Conservation (phyloP, 768 basidiomycete genomes). For the Lyophyllum decastes region DNA sequence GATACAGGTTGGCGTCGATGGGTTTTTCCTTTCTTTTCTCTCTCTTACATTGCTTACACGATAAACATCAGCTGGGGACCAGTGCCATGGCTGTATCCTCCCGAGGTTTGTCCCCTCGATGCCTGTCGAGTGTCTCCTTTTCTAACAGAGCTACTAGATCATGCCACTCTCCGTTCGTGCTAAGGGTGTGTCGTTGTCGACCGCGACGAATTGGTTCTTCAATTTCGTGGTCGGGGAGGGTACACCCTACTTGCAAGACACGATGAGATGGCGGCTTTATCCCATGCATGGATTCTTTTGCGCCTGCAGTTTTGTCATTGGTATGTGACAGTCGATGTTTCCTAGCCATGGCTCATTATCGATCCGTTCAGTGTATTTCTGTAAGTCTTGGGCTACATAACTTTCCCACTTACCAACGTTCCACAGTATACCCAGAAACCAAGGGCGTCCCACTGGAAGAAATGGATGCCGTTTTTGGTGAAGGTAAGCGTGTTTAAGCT, state of each 20-base stretch:
- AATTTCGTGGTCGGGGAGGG: slow-evolving; percentile 89
- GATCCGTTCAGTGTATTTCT: slow-evolving; percentile 59
- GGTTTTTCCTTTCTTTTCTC: not conserved
- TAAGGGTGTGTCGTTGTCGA: slow-evolving; percentile 94
- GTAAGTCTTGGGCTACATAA: slow-evolving; percentile 37
- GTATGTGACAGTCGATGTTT: slow-evolving; percentile 33
- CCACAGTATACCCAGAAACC: slow-evolving; percentile 80
- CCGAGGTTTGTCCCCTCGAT: slow-evolving; percentile 54
- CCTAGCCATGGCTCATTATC: not conserved
- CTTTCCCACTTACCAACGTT: slow-evolving; percentile 8
- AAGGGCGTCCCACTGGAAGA: slow-evolving; percentile 88
- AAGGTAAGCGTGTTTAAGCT: slow-evolving; percentile 49
- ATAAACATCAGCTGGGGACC: slow-evolving; percentile 70
- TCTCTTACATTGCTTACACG: not conserved
- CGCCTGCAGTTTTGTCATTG: slow-evolving; percentile 80
- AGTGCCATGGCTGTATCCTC: slow-evolving; percentile 85
- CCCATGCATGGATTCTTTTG: slow-evolving; percentile 97
- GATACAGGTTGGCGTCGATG: slow-evolving; percentile 59
- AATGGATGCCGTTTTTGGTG: slow-evolving; percentile 89
- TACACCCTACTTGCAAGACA: slow-evolving; percentile 85
- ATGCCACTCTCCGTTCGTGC: slow-evolving; percentile 88
- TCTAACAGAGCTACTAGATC: slow-evolving; percentile 51
- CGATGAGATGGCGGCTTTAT: slow-evolving; percentile 89
- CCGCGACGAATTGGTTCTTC: slow-evolving; percentile 88
- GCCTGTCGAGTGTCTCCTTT: not conserved